Base-by-base conservation (phyloP, 2,329 filamentous ascomycete species). In the Myriosclerotinia curreyana region DNA sequence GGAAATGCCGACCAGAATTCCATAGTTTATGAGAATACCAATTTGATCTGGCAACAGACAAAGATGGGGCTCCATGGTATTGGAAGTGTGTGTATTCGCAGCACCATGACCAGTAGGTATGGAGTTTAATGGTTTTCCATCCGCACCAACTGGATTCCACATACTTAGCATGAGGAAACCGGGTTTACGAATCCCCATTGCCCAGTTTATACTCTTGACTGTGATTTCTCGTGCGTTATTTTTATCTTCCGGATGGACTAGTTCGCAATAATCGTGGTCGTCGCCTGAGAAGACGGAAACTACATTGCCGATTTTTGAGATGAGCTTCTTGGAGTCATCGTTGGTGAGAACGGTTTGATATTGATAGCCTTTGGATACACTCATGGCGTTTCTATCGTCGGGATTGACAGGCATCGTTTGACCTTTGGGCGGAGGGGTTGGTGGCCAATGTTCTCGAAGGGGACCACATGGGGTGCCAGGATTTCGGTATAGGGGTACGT, bases 201-300 rank as follows among this genome's bases (percentile, higher is more conserved):
- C 92, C 92, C 94, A 96, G 72, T 88, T 96, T 69, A 96, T 86
- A 73, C 89, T 93, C 79, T 99, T 99, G 71, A 98, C 92, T 0
- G 95, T 99, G 68, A 97, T 96, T 75, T 99, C 95, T 31, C 77
- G 76, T 31, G 84, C 79, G 67, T 86, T 86, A 65, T 87, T 85
- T 22, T 85, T 82, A 3, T 71, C 69, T 60, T 66, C 66, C 20
- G 86, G 85, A 76, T 99, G 95, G 0, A 87, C 82, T 8, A 98
- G 79, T 72, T 96, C 93, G 77, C 95, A 99, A 78, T 98, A 97
- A 78, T 99, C 95, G 78, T 99, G 95, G 74, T 99, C 95, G 71
- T 99, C 95, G 14, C 95, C 95, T 0, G 92, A 96, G 74, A 98
- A 99, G 51, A 93, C 89, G 69, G 95, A 89, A 3, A 86, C 82